Base-by-base conservation (phyloP, 164 flowering plant species). In the Cinnamomum micranthum region DNA sequence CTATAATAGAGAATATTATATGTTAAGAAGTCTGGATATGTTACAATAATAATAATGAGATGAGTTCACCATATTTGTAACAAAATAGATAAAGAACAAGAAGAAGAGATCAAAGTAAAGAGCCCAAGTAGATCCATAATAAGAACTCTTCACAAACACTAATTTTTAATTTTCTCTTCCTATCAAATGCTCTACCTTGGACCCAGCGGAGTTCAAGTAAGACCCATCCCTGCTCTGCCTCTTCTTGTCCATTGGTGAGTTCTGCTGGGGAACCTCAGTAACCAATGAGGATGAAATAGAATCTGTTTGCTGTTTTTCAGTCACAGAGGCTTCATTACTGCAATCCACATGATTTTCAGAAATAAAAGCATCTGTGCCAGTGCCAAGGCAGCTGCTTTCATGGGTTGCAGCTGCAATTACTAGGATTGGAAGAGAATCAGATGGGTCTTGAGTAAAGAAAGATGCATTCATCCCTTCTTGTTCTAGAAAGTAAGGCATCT, bases 201-300 rank as follows among this genome's bases (percentile, higher is more conserved):
- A 80, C 47, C 75, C 84, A 75, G 84, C 79, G 82, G 85, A 81
- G 80, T 12, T 83, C 23, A 73, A 74, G 72, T 82, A 78, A 80
- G 86, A 84, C 31, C 83, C 81, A 62, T 81, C 79, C 78, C 82
- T 75, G 68, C 12, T 72, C 64, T 81, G 90, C 83, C 88, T 88
- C 82, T 83, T 89, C 67, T 77, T 87, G 20, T 74, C 78, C 17
- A 41, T 63, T 28, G 65, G 19, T 50, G 25, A 65, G 31, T 76
- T 22, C 50, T 77, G 82, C 65, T 82, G 85, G 70, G 80, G 77
- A 13, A 78, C 80, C 69, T 31, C 35, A 31, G 67, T 83, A 86
- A 63, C 81, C 83, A 50, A 79, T 79, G 62, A 64, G 67, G 67
- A 64, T 23, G 67, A 64, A 64, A 58, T 28, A 64, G 19, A 24